These are phyloP conservation scores for Penicillium occitanis DNA, from an alignment of 2,329 filamentous ascomycete species.

Conservation along the genomic window DNA sequence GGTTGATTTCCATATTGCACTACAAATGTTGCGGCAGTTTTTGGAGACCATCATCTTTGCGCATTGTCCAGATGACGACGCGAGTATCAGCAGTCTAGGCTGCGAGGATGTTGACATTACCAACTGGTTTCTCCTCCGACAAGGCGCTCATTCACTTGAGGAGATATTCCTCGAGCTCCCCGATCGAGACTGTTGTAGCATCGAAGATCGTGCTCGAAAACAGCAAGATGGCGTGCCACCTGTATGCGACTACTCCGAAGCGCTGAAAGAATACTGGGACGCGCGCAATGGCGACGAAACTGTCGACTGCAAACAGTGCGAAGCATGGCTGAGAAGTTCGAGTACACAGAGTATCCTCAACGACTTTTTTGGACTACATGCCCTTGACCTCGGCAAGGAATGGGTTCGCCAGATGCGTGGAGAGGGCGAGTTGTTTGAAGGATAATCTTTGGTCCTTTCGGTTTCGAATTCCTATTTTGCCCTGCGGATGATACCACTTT, in stretches of 20 bases:
- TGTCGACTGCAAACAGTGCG: slow-evolving; percentile 28
- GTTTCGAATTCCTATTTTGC: neutral
- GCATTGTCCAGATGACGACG: slow-evolving; percentile 31
- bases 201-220: slow-evolving; percentile 25
- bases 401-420: slow-evolving; percentile 34
- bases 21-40: slow-evolving; percentile 34
- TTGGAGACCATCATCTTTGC: slow-evolving; percentile 32
- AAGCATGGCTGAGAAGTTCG: slow-evolving; percentile 32
- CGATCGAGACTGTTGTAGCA: slow-evolving; percentile 30
- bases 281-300: slow-evolving; percentile 29
- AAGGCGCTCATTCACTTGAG: slow-evolving; percentile 28
- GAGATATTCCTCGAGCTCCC: slow-evolving; percentile 30
- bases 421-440: slow-evolving; percentile 26
- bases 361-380: slow-evolving; percentile 29
- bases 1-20: slow-evolving; percentile 31
- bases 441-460: slow-evolving; percentile 8
- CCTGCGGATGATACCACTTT: slow-evolving; percentile 21
- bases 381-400: slow-evolving; percentile 28
- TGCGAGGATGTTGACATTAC: slow-evolving; percentile 30
- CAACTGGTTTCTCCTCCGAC: slow-evolving; percentile 32
- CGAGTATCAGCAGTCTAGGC: slow-evolving; percentile 28
- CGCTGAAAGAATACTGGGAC: slow-evolving; percentile 31
- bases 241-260: slow-evolving; percentile 29
- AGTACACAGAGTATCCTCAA: slow-evolving; percentile 32
- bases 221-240: slow-evolving; percentile 8